phyloP scores from a whole-genome alignment of 2,329 filamentous ascomycete genomes.

The Exophiala sp. region DNA sequence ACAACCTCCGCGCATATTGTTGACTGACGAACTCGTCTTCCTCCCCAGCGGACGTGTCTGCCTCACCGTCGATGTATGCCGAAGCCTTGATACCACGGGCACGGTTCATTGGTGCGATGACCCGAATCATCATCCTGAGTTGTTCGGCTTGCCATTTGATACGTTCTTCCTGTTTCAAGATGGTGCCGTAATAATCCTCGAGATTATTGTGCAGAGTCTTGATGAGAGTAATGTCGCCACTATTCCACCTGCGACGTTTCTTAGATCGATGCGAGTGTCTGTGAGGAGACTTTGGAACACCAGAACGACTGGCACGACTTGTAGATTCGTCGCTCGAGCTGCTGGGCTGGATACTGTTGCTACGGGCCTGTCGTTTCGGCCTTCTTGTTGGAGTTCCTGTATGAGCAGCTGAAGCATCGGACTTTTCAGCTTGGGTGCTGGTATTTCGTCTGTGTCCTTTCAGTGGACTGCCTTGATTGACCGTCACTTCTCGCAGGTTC shows the following conservation, averaged over 20 bases:
- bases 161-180: slow-evolving; percentile 20
- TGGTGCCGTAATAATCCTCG: slow-evolving; percentile 15
- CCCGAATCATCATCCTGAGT: slow-evolving; percentile 21
- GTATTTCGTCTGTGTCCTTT: neutral
- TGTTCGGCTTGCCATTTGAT: slow-evolving; percentile 17
- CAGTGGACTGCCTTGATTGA: slow-evolving; percentile 1
- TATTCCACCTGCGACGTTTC: slow-evolving; percentile 24
- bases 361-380: slow-evolving; percentile 9
- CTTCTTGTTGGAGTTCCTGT: neutral
- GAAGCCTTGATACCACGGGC: slow-evolving; percentile 3
- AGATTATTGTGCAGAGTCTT: slow-evolving; percentile 17
- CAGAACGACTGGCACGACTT: neutral
- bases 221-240: slow-evolving; percentile 17
- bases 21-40: neutral
- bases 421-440: slow-evolving; percentile 2
- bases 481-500: slow-evolving; percentile 13
- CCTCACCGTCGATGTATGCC: slow-evolving; percentile 3
- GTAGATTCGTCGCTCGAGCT: slow-evolving; percentile 17
- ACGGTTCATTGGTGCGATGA: slow-evolving; percentile 19
- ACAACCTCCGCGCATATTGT: neutral
- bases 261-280: slow-evolving; percentile 1
- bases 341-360: slow-evolving; percentile 1
- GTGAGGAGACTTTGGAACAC: neutral
- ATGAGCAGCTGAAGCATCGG: neutral
- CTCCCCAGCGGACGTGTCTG: neutral